Base-by-base conservation (phyloP, 2,329 filamentous ascomycete species). In the Bipolaris victoriae region DNA sequence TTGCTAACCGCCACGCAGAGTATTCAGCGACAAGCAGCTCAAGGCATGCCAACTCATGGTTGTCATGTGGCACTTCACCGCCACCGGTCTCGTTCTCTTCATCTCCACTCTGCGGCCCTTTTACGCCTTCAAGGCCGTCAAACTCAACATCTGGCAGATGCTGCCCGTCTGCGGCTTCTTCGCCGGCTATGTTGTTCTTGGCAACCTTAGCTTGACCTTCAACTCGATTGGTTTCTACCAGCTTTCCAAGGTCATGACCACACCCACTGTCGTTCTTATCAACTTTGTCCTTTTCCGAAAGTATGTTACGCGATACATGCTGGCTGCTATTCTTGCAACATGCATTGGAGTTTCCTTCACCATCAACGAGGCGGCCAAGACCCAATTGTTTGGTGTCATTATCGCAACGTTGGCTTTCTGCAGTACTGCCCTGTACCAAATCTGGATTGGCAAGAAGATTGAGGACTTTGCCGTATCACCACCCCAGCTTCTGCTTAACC, bases 361-460 rank as follows among this genome's bases (percentile, higher is more conserved):
- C 5, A 80, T 80, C 60, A 76, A 76, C 46, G 73, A 73, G 24
- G 71, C 73, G 1, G 70, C 77, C 39, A 77, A 76, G 53, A 79
- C 76, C 7, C 71, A 74, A n/a, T 67, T 76, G 3, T 69, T 78
- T 11, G 79, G 79, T 24, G 75, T 77, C 22, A 76, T 79, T 11
- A 75, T 80, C 55, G 79, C 79, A 1, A 73, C 75, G 3, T 66
- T 77, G 33, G 79, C 79, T 7, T 80, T 81, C 59, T 77, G 74
- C 54, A 76, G 78, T 2, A 80, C 79, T 7, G 79, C 78, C 1
- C 76, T 81, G 45, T 81, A 81, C 58, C 78, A 80, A 65, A 79
- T 80, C 45, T 81, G 79, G 79, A 81, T 81, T 55, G 79, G 78
- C 61, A 80, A 80, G 74, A 80, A 80, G 66, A 80, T 81, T 53